Conservation (phyloP, 2,329 filamentous ascomycete genomes). For the Sclerotinia minor region DNA sequence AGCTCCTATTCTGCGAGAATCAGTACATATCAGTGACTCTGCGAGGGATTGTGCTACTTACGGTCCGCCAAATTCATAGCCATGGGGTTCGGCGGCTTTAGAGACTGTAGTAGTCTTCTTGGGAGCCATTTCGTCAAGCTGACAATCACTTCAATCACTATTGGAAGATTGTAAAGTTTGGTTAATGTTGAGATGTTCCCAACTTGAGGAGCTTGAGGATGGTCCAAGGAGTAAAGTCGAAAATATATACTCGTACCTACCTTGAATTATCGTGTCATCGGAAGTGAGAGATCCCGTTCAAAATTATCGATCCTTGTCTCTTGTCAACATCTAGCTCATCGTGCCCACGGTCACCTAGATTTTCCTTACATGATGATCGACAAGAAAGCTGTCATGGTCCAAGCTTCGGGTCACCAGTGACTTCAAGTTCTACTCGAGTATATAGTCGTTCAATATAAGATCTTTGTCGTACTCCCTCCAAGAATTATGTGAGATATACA, state of each 20-base stretch:
- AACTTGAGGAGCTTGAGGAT: no score
- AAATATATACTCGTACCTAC: background rate
- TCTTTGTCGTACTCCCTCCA: no score
- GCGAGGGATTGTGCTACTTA: constrained; percentile 31
- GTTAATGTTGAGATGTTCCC: background rate
- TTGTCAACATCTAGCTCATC: background rate
- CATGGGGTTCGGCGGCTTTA: constrained; percentile 37
- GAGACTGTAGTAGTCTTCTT: constrained; percentile 32
- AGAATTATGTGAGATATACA: no score
- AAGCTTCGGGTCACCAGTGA: no score
- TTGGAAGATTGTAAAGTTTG: background rate
- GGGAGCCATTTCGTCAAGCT: constrained; percentile 30
- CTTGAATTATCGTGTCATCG: constrained; percentile 8
- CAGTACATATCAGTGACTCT: background rate
- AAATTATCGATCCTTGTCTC: constrained; percentile 13
- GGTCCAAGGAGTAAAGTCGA: background rate
- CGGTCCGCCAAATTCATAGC: constrained; percentile 43
- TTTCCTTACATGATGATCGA: constrained; percentile 5
- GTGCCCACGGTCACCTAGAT: no score
- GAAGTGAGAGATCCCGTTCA: background rate
- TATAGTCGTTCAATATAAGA: no score
- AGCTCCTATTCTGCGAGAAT: constrained; percentile 65
- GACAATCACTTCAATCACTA: background rate
- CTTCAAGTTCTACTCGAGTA: no score
- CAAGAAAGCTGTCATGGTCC: background rate